Conservation (phyloP, 1,139 yeast species). For the Zygoascus hellenicus region DNA sequence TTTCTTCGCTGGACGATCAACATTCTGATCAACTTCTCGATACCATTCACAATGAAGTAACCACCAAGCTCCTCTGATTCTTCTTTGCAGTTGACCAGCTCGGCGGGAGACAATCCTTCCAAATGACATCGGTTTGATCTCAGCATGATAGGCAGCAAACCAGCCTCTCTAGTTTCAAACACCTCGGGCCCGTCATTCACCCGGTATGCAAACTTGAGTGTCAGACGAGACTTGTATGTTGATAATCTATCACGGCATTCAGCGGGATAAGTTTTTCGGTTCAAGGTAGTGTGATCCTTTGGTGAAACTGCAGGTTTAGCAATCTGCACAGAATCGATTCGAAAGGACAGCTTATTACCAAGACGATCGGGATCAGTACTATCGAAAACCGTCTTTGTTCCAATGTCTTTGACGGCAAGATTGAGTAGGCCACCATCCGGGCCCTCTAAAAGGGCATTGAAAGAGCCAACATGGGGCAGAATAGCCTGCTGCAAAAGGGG, state of each 20-base stretch:
- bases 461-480: constrained; percentile 91
- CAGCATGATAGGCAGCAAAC: constrained; percentile 87
- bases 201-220: constrained; percentile 74
- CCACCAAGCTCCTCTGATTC: constrained; percentile 97
- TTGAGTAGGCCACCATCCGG: constrained; percentile 69
- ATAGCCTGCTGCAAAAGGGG: constrained; percentile 86
- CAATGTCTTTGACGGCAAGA: constrained; percentile 83
- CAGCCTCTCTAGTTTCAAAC: constrained; percentile 83
- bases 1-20: constrained; percentile 95
- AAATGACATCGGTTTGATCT: constrained; percentile 87
- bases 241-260: constrained; percentile 81
- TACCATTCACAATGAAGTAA: constrained; percentile 92
- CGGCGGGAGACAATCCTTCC: constrained; percentile 73
- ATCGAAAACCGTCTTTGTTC: constrained; percentile 78
- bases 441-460: constrained; percentile 90
- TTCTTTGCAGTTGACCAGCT: constrained; percentile 72
- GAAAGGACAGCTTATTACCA: constrained; percentile 72
- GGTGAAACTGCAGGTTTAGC: constrained; percentile 74
- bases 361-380: constrained; percentile 59
- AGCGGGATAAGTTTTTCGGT: constrained; percentile 78
- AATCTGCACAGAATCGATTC: constrained; percentile 81
- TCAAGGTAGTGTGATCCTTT: constrained; percentile 71
- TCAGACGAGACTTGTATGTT: constrained; percentile 44
- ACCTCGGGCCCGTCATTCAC: constrained; percentile 77
- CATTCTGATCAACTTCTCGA: constrained; percentile 94